These are phyloP conservation scores for Colletotrichum spaethianum DNA, from an alignment of 2,329 filamentous ascomycete genomes.

Conservation along the genomic window DNA sequence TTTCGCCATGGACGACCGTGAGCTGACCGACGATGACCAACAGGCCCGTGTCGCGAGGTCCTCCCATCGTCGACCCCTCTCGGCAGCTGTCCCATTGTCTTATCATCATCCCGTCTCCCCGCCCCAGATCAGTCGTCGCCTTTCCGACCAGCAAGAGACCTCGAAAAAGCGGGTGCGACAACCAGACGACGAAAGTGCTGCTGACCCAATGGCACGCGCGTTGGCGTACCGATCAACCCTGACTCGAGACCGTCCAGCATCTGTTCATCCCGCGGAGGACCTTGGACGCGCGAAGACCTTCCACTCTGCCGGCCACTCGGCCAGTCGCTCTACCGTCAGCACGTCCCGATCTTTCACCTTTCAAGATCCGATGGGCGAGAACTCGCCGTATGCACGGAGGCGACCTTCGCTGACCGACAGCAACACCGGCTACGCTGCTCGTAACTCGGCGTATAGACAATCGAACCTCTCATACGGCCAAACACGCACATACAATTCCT, in stretches of 20 bases:
- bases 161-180: conserved; percentile 55
- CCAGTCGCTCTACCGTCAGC: conserved; percentile 58
- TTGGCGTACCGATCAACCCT: conserved; percentile 58
- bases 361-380: conserved; percentile 56
- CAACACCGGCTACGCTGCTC: conserved; percentile 55
- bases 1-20: conserved; percentile 28
- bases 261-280: conserved; percentile 55
- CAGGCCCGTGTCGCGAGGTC: conserved; percentile 65
- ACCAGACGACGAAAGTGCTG: conserved; percentile 57
- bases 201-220: conserved; percentile 57
- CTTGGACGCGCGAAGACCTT: conserved; percentile 51
- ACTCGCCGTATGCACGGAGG: conserved; percentile 48
- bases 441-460: conserved; percentile 61
- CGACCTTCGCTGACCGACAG: conserved; percentile 66
- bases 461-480: conserved; percentile 54
- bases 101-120: conserved; percentile 64
- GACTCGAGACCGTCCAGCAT: conserved; percentile 59
- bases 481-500: conserved; percentile 69
- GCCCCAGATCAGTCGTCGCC: conserved; percentile 64
- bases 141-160: conserved; percentile 71
- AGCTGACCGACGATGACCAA: conserved; percentile 45
- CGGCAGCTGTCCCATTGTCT: conserved; percentile 63
- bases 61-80: conserved; percentile 67
- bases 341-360: conserved; percentile 64
- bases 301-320: conserved; percentile 43